Evolutionary conservation across 2,329 filamentous ascomycete genomes (phyloP).

Genomic region (Ceratocystis lukuohia): DNA sequence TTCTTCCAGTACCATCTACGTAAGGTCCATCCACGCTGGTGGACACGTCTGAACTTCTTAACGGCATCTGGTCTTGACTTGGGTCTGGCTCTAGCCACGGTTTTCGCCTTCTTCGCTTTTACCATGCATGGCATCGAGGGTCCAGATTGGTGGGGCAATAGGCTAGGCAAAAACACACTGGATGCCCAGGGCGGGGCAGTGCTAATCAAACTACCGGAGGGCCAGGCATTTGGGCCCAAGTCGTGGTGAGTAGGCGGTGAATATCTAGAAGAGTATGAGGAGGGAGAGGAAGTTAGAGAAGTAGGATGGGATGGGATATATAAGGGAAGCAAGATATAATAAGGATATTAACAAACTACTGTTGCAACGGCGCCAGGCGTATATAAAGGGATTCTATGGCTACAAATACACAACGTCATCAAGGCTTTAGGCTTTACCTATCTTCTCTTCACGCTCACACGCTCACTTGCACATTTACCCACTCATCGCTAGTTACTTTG

Average conservation of each 20-base stretch:
- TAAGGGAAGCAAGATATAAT: not conserved
- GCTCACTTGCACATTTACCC: conserved; percentile 10
- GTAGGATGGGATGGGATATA: not conserved
- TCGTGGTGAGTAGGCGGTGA: conserved; percentile 31
- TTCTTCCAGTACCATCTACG: conserved; percentile 58
- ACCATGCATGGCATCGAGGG: conserved; percentile 48
- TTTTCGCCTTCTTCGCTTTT: conserved; percentile 58
- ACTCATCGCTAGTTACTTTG: not conserved
- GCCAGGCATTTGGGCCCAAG: conserved; percentile 48
- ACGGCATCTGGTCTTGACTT: conserved; percentile 57
- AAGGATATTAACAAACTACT: conserved; percentile 12
- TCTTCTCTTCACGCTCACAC: not conserved
- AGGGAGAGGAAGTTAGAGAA: not conserved
- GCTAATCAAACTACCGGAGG: conserved; percentile 37
- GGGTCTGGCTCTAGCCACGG: conserved; percentile 51
- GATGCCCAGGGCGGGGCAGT: conserved; percentile 47
- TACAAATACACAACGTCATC: conserved; percentile 18
- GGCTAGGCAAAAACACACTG: conserved; percentile 44
- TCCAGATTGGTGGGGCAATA: conserved; percentile 58
- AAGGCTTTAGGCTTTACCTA: conserved; percentile 8
- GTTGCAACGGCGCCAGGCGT: conserved; percentile 16
- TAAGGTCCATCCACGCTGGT: conserved; percentile 52
- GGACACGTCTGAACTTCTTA: conserved; percentile 60
- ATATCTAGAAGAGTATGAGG: not conserved
- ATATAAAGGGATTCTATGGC: conserved; percentile 20